phyloP scores from a whole-genome alignment of 2,329 filamentous ascomycete genomes.

The Chaetomiaceae sp. region DNA sequence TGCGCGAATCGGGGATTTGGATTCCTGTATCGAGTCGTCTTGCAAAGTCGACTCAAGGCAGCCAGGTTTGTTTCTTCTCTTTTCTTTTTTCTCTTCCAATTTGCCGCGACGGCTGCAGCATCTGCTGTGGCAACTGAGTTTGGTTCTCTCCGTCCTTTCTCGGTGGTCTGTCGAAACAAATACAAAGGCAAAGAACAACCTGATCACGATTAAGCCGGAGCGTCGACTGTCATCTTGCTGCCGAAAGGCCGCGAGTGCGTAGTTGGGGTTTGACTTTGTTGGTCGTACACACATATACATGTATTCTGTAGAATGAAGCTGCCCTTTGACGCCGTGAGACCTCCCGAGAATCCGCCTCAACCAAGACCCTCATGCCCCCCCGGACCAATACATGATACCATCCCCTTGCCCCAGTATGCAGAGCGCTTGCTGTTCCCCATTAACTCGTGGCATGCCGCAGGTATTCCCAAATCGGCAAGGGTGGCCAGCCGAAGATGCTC shows the following conservation, averaged over 20 bases:
- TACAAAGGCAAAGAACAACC: conserved; percentile 65
- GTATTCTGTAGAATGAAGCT: not conserved
- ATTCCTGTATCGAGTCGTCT: too few relatives aligned
- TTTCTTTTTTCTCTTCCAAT: not conserved
- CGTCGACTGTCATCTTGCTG: conserved; percentile 75
- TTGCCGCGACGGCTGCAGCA: conserved; percentile 53
- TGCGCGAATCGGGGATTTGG: too few relatives aligned
- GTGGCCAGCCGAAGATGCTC: conserved; percentile 16
- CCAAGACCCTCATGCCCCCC: not conserved
- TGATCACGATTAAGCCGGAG: conserved; percentile 99
- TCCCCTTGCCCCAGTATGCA: not conserved
- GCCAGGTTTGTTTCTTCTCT: too few relatives aligned
- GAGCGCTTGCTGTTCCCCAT: not conserved
- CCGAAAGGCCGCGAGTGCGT: conserved; percentile 78
- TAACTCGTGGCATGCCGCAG: conserved; percentile 8
- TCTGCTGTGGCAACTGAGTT: conserved; percentile 58
- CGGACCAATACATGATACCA: not conserved
- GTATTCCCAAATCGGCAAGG: conserved; percentile 13
- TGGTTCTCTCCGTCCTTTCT: conserved; percentile 60
- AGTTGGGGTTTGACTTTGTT: conserved; percentile 95
- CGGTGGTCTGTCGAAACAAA: conserved; percentile 65
- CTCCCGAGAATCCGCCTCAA: not conserved
- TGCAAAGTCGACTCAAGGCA: too few relatives aligned
- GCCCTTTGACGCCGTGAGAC: not conserved
- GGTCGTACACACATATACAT: conserved; percentile 60